Evolutionary conservation across 1,284 basidiomycete genomes (phyloP), one percentile per base, ranked within the genome.

Genomic region (Malassezia sympodialis): DNA sequence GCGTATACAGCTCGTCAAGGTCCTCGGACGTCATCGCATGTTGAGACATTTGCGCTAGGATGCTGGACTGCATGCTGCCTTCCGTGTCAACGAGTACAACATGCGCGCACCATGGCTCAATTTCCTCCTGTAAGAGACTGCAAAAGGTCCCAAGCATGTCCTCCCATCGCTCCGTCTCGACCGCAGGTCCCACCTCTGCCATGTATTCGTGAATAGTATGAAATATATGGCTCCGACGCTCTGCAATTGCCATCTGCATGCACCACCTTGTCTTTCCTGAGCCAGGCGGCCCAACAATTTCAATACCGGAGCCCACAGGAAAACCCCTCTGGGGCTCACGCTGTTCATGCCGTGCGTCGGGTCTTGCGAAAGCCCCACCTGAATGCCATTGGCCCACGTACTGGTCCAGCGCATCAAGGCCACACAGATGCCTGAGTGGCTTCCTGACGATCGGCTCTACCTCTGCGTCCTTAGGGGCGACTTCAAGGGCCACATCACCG

Each of bases 21-120:
- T 35, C 21, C 12, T 28, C 28, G 2, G 27, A 15, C 1, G 46
- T 24, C 27, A 49, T 39, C 12, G 24, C n/a, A 23, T 35, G 32
- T 28, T 30, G 39, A 2, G 40, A 26, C 49, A 44, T 43, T 6
- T 19, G 15, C 19, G 26, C 19, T 11, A 51, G 21, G 4, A 28
- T 32, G 10, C n/a, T 12, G 3, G 42, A 32, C 4, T 4, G 7
- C 11, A 56, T 46, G 23, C 49, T 44, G 14, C 55, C 55, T 32
- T 57, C 55, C 2, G 55, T 57, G 34, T 49, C 54, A 15, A 46
- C 30, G 1, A 57, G 40, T 8, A 57, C 55, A 12, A 45, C 55
- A 24, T 57, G 55, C 1, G 41, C 55, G 49, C 55, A 52, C 48
- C 48, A 56, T n/a, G 53, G 53, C 40, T 42, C 47, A 15, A 51